These are phyloP conservation scores for Coprinopsis sp. DNA, from an alignment of 768 basidiomycete species.

Conservation along the genomic window DNA sequence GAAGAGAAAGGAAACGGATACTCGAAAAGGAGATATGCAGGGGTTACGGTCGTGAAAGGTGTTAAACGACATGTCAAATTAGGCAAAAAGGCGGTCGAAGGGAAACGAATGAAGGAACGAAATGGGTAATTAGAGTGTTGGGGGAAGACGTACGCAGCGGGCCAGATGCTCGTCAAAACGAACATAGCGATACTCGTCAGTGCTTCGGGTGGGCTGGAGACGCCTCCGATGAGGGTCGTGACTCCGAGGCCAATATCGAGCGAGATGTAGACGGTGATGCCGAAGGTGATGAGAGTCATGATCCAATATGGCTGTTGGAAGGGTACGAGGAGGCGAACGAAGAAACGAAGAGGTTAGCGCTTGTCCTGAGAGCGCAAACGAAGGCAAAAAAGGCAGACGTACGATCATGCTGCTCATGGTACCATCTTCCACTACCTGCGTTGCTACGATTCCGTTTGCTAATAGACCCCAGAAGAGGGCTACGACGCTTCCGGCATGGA, in stretches of 20 bases:
- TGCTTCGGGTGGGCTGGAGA: slow-evolving; percentile 48
- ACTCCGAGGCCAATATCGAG: slow-evolving; percentile 76
- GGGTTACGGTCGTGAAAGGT: no score
- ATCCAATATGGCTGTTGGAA: slow-evolving; percentile 50
- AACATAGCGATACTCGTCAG: slow-evolving; percentile 75
- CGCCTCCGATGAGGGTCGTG: slow-evolving; percentile 52
- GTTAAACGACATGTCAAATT: no score
- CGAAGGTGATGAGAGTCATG: slow-evolving; percentile 56
- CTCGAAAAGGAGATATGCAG: no score
- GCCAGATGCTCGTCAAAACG: slow-evolving; percentile 47
- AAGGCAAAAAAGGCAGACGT: no score
- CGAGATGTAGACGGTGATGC: slow-evolving; percentile 69
- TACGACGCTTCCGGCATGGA: slow-evolving; percentile 76
- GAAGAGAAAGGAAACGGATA: neutral
- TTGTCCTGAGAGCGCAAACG: no score
- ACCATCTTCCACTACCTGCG: slow-evolving; percentile 93
- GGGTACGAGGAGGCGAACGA: neutral
- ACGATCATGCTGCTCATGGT: slow-evolving; percentile 67
- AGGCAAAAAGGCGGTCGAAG: neutral
- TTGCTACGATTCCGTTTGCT: slow-evolving; percentile 72
- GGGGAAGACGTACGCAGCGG: slow-evolving; percentile 22
- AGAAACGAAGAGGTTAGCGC: no score
- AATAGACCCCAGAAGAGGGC: slow-evolving; percentile 77
- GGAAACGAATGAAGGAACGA: neutral
- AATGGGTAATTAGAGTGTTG: neutral